These are phyloP conservation scores for Aspergillus candidus DNA, from an alignment of 2,329 filamentous ascomycete species.

Conservation along the genomic window DNA sequence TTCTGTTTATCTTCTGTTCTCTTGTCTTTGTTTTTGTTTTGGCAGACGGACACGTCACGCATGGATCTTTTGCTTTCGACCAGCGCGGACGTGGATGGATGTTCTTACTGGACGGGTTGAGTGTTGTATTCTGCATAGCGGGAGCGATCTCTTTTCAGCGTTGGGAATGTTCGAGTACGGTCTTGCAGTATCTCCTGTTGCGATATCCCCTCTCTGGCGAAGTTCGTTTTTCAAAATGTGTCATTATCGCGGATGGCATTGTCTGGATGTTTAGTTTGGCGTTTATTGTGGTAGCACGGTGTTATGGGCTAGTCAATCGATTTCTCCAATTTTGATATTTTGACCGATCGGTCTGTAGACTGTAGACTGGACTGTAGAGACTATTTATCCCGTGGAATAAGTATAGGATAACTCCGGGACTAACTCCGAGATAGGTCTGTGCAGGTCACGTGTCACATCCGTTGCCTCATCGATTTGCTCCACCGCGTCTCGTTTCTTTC, in stretches of 20 bases:
- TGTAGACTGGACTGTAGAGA: too few species aligned
- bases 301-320: too few species aligned
- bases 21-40: slow-evolving; percentile 12
- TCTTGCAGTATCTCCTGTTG: neutral
- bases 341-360: neutral
- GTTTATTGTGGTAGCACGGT: too few species aligned
- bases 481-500: slow-evolving; percentile 1
- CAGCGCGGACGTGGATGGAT: neutral
- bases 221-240: neutral
- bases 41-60: slow-evolving; percentile 5
- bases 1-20: slow-evolving; percentile 2
- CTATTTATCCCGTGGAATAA: too few species aligned
- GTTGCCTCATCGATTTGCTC: neutral
- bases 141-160: slow-evolving; percentile 15
- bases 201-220: too few species aligned
- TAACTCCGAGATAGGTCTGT: neutral
- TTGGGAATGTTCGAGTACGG: slow-evolving; percentile 3
- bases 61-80: slow-evolving; percentile 12
- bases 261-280: too few species aligned
- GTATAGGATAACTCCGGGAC: neutral
- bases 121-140: slow-evolving; percentile 21
- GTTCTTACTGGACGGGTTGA: neutral
- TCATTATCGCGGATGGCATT: neutral
- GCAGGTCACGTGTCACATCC: slow-evolving; percentile 6
- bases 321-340: too few species aligned